Base-by-base conservation (phyloP, 2,329 filamentous ascomycete genomes). In the Lecanicillium sp. region DNA sequence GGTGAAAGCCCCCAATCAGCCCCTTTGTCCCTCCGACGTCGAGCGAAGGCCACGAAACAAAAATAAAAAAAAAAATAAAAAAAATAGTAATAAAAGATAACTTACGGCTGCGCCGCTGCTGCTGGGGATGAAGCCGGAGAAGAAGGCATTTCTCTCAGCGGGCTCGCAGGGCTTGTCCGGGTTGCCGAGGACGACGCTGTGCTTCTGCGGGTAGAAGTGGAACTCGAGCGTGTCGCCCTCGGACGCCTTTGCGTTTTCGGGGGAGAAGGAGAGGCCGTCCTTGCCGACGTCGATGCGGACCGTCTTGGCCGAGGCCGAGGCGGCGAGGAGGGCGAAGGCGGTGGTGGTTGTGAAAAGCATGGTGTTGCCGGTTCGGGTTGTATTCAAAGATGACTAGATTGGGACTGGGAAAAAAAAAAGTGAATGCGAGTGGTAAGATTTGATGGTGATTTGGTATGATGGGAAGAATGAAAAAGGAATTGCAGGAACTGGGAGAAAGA, bases 201-300 rank as follows among this genome's bases (percentile, higher is more conserved):
- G 76, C 54, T 68, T 68, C 51, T 69, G 67, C 9, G 68, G 63
- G 52, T 70, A 67, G 60, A 78, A 79, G 56, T 76, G 71, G 62
- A 79, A 78, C 56, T 77, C 71, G 48, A 79, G 62, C 39, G 69
- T 65, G 54, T 75, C 74, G 49, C 75, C 76, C 10, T 65, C 52
- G 29, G 62, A 52, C 17, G 74, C 73, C 21, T 59, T 62, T 50
- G 76, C 55, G 21, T 65, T 67, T 49, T 68, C 61, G 2, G 75
- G 75, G 10, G 55, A 61, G 60, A 75, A 78, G 20, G 51, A 60
- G 27, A 75, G 54, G 6, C 66, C 67, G 32, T 65, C 62, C 51
- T 69, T 63, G 52, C 70, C 70, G 20, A 74, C 72, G 51, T 69
- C 63, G 46, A 77, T 59, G 15, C 62, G 41, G 53, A 60, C 55